Conservation (phyloP, 257 asterid species). For the Petrea volubilis region DNA sequence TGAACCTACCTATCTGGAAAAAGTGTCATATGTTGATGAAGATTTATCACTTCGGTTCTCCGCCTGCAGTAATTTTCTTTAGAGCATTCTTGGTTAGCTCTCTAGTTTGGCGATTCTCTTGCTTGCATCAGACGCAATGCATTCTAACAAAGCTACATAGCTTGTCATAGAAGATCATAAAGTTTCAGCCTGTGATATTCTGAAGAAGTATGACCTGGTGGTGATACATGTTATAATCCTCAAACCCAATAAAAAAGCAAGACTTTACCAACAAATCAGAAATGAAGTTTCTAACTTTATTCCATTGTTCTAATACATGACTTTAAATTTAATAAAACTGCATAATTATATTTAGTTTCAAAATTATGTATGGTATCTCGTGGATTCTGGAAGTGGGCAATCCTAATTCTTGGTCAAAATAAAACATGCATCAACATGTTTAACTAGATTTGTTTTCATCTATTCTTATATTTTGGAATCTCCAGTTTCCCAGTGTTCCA, state of each 20-base stretch:
- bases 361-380: background rate
- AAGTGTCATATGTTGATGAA: background rate
- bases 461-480: slow-evolving; percentile 2
- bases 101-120: background rate
- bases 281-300: background rate
- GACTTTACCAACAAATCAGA: background rate
- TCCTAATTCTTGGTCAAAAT: background rate
- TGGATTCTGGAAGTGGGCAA: too few species aligned
- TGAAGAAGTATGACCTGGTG: background rate
- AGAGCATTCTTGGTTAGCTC: background rate
- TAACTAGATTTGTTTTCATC: background rate
- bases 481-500: background rate
- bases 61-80: background rate
- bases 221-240: background rate
- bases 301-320: background rate
- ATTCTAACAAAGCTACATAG: background rate
- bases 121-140: background rate
- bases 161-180: background rate
- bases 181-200: background rate
- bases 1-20: background rate
- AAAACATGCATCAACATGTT: background rate
- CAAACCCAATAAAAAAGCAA: background rate
- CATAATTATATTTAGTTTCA: background rate
- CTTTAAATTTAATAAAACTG: background rate
- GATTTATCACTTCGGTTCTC: background rate